Evolutionary conservation across 352 stramenopile genomes (phyloP), one percentile per base, ranked within the genome.

Genomic region (Chrysophaeum taylorii): DNA sequence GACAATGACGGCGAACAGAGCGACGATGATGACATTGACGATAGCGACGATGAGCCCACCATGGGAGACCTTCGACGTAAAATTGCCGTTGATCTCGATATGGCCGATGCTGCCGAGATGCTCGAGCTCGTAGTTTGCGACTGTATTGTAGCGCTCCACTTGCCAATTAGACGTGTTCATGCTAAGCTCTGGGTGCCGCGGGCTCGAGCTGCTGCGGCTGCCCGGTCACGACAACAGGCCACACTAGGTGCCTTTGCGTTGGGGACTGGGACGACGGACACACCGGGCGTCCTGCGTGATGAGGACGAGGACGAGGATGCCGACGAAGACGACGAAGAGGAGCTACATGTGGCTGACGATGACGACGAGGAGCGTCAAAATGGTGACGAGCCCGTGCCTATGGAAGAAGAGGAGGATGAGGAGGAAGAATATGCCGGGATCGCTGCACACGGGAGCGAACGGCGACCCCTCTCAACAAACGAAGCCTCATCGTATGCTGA

Each of bases 31-130:
- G 45, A 38, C 38, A 66, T 38, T 36, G 43, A 67, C 36, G 63
- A 43, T 15, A 67, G 37, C 36, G 53, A 36, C 38, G 23, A n/a
- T 18, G 77, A 79, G 74, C 70, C 76, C 25, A 76, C 61, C 62
- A 79, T 76, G 75, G 39, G 73, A 38, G 82, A 91, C 70, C 71
- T 93, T 23, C 73, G 87, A 23, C 75, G 81, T 37, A 76, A 87
- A 64, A 88, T 92, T 62, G 86, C 86, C 1, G 80, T 81, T 62
- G 84, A 92, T 45, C 76, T 92, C 33, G 84, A 91, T 78, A 91
- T 92, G 83, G 71, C 78, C 42, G 83, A 91, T 39, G 83, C 78
- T 29, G 29, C 50, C 36, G 68, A 74, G 33, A 76, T 73, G 36
- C 71, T 92, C 16, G 86, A 92, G 75, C 67, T 91, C 15, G 70